Conservation (phyloP, 805 yeast species). For the Sugiyamaella lignohabitans region DNA sequence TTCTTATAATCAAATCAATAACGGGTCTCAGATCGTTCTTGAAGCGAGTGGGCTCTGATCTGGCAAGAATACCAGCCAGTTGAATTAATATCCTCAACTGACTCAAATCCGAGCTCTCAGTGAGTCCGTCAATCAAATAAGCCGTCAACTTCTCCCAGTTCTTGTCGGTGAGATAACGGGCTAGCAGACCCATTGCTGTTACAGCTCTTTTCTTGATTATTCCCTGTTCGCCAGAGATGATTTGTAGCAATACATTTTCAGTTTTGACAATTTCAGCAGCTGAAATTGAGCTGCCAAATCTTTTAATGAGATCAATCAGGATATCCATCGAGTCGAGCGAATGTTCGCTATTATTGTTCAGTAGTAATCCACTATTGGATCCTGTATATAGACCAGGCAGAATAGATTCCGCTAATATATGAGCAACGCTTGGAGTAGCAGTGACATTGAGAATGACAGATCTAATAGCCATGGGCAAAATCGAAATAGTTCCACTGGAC, state of each 20-base stretch:
- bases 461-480: conserved; percentile 32
- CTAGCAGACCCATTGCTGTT: conserved; percentile 41
- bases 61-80: conserved; percentile 26
- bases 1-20: conserved; percentile 16
- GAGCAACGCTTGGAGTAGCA: conserved; percentile 21
- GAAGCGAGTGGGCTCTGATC: conserved; percentile 20
- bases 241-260: conserved; percentile 30
- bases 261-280: conserved; percentile 31
- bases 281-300: conserved; percentile 40
- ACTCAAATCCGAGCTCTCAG: conserved; percentile 11
- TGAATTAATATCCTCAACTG: conserved; percentile 7
- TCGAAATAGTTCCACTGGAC: conserved; percentile 18
- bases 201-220: conserved; percentile 47
- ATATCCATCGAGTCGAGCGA: conserved; percentile 56
- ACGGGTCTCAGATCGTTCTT: conserved; percentile 5
- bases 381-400: conserved; percentile 22
- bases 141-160: conserved; percentile 21
- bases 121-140: conserved; percentile 15
- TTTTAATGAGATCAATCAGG: conserved; percentile 47
- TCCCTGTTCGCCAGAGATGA: conserved; percentile 35
- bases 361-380: conserved; percentile 5
- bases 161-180: conserved; percentile 26
- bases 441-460: conserved; percentile 25
- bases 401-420: conserved; percentile 23
- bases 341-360: conserved; percentile 12